Base-by-base conservation (phyloP, 495 filamentous ascomycete species). In the Cercophora newfieldiana region DNA sequence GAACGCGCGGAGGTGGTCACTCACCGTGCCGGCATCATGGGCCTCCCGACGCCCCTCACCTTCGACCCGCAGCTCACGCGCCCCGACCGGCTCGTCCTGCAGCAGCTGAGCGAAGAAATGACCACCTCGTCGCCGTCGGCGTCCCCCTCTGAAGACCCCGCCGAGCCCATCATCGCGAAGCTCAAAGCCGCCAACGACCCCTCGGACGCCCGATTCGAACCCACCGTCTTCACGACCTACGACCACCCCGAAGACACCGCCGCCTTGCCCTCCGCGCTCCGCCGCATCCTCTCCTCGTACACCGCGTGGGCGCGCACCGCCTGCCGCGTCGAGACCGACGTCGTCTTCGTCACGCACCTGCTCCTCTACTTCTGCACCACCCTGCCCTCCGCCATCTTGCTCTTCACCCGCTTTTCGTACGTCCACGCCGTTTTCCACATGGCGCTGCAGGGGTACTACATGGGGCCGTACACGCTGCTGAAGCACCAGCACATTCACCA, bases 401-500 rank as follows among this genome's bases (percentile, higher is more conserved):
- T 93, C 2, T 93, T 82, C 76, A 80, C 82, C 69, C 69, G 78
- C 62, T 94, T 94, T 74, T 82, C 81, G 31, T 91, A 83, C 72
- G 48, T 80, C 3, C 91, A 92, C 72, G 91, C 82, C 16, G 50
- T 89, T 33, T 31, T 84, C 48, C 91, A 94, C 73, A 81, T 81
- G 69, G 61, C 83, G 30, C 83, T 91, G 78, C 84, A 88, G 63
- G 68, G 80, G 37, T 90, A 78, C 63, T 92, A 88, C 69, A 81
- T 84, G 31, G 91, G 91, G 24, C 80, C 86, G 12, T 94, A 90
- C 77, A 93, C 91, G 0, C 78, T 94, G 37, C 87, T 94, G 87
- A 88, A 88, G 78, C 91, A 93, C 69, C 90, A 93, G 66, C 91
- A 93, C 74, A 93, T 93, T 67, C 91, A 94, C 74, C 85, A 85